Evolutionary conservation across 768 basidiomycete species (phyloP), one percentile per base, ranked within the genome.

Genomic region (Boletus fagicola): DNA sequence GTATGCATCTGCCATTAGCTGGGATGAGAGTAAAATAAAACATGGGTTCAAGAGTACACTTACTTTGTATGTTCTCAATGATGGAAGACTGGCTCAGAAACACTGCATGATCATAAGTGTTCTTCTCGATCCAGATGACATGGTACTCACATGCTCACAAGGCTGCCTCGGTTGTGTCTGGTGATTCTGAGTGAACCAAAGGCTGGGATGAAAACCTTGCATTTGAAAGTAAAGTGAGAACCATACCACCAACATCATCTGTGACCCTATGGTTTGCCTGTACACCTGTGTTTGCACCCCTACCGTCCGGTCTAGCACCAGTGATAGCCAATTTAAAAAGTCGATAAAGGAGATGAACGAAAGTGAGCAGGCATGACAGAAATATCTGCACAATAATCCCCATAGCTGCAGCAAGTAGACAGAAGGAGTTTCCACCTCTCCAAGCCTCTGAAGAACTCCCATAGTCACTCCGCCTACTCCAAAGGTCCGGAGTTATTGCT

Each of bases 61-160:
- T 39, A 52, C 60, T 28, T 62, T 52, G 40, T 16, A 62, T 38
- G 31, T 15, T n/a, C 7, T 60, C 22, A 13, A 53, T 8, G 18
- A 55, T 22, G 20, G 30, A 7, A 3, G 40, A 44, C 11, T 31
- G 45, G 13, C 3, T 44, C 15, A 48, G 24, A 13, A 26, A 54
- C 5, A 40, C 61, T 59, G 35, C 16, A 20, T n/a, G 31, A 22
- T 39, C 20, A 16, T 61, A 1, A 59, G 35, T 24, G 22, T 26
- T 3, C 12, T 16, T 38, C 11, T 35, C 28, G 2, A 16, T 6
- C 9, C 35, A 13, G 50, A 42, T 2, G 5, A 5, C 18, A 31
- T 9, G 8, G 36, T 39, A 53, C 61, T 44, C 24, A 57, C 61
- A 48, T n/a, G 28, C 1, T 35, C 22, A 9, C 5, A 48, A 40